phyloP scores from a whole-genome alignment of 2,329 filamentous ascomycete genomes.

The Calonectria naviculata region DNA sequence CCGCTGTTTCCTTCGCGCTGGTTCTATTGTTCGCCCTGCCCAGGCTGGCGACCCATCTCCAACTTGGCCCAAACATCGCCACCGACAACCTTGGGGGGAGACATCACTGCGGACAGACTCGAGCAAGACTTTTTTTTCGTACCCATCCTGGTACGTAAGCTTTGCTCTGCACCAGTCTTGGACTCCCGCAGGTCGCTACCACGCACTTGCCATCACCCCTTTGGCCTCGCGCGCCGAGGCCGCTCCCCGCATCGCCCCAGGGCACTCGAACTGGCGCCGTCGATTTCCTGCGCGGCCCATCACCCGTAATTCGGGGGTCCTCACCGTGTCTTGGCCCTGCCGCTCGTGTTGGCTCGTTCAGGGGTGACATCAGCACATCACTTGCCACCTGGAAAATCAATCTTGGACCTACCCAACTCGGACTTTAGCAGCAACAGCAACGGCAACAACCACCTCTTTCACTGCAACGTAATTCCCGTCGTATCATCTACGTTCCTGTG shows the following conservation, averaged over 20 bases:
- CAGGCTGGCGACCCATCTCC: slow-evolving; percentile 1
- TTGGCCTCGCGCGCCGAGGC: slow-evolving; percentile 1
- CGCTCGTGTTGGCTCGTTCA: neutral
- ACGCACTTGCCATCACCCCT: slow-evolving; percentile 12
- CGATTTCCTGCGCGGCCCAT: neutral
- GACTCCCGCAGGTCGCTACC: slow-evolving; percentile 1
- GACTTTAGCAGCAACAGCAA: neutral
- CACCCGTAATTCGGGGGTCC: neutral
- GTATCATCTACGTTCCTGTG: neutral
- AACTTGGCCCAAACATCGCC: neutral
- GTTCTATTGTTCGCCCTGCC: neutral
- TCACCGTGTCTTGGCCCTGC: neutral
- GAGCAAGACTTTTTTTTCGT: neutral
- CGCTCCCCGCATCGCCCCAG: slow-evolving; percentile 9
- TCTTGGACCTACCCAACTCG: slow-evolving; percentile 6
- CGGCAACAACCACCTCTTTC: neutral
- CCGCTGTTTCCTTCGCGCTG: neutral
- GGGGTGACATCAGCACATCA: slow-evolving; percentile 15
- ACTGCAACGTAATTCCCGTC: neutral
- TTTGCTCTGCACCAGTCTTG: neutral
- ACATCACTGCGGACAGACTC: neutral
- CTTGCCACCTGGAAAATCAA: neutral
- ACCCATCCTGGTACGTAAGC: neutral
- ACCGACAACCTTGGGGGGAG: neutral
- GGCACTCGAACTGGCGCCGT: slow-evolving; percentile 6